phyloP scores from a whole-genome alignment of 768 basidiomycete species.

The Leccinellum rugosiceps region DNA sequence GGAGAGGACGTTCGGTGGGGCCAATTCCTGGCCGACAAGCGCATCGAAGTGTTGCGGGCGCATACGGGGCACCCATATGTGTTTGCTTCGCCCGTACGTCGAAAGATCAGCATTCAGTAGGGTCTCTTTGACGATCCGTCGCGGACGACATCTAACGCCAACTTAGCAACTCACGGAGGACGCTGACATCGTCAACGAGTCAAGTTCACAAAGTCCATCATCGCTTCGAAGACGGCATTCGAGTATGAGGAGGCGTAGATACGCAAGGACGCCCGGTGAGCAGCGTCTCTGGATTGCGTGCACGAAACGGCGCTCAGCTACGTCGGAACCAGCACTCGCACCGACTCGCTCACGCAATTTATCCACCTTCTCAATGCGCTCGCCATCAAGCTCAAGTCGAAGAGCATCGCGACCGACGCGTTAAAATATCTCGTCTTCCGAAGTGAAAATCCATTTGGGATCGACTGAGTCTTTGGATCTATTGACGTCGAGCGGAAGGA shows the following conservation, averaged over 20 bases:
- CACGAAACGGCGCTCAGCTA: neutral
- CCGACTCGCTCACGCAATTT: slow-evolving; percentile 78
- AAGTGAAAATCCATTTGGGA: slow-evolving; percentile 95
- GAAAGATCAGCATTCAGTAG: no score
- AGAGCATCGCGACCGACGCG: slow-evolving; percentile 90
- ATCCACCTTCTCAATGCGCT: slow-evolving; percentile 87
- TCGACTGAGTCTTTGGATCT: slow-evolving; percentile 88
- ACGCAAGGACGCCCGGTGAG: slow-evolving; percentile 88
- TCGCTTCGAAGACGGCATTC: slow-evolving; percentile 93
- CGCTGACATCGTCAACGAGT: slow-evolving; percentile 83
- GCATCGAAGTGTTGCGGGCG: no score
- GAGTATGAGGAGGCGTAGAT: slow-evolving; percentile 87
- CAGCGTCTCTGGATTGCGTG: neutral
- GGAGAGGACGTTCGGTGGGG: slow-evolving; percentile 41
- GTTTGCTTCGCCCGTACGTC: no score
- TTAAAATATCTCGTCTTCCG: slow-evolving; percentile 94
- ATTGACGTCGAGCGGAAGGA: slow-evolving; percentile 96
- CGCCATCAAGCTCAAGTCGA: slow-evolving; percentile 78
- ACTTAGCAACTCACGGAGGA: slow-evolving; percentile 82
- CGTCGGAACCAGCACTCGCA: slow-evolving; percentile 48
- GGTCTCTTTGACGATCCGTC: neutral
- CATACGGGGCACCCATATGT: no score
- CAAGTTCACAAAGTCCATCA: slow-evolving; percentile 93
- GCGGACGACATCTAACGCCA: neutral
- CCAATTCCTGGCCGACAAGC: no score